Conservation (phyloP, 495 filamentous ascomycete species). For the Astrothelium subdiscretum region DNA sequence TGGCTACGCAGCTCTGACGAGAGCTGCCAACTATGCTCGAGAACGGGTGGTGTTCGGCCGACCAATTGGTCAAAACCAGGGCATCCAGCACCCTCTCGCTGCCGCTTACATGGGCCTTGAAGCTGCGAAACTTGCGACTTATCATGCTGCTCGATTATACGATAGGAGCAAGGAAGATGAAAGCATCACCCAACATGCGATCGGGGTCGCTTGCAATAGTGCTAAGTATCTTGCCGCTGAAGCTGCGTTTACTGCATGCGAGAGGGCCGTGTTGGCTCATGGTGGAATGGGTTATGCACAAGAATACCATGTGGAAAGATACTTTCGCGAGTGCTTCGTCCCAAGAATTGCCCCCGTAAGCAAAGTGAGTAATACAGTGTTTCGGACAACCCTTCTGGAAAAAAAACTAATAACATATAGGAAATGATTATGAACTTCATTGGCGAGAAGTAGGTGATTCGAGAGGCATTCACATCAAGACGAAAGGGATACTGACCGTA, state of each 20-base stretch:
- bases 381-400: neutral
- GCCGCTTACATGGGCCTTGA: slow-evolving; percentile 68
- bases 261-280: slow-evolving; percentile 42
- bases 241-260: slow-evolving; percentile 64
- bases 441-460: slow-evolving; percentile 42
- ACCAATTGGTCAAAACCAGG: slow-evolving; percentile 64
- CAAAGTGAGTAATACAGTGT: slow-evolving; percentile 28
- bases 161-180: slow-evolving; percentile 43
- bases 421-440: slow-evolving; percentile 78
- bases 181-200: slow-evolving; percentile 44
- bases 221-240: slow-evolving; percentile 74
- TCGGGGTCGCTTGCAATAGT: slow-evolving; percentile 63
- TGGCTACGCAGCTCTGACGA: slow-evolving; percentile 58
- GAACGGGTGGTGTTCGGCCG: slow-evolving; percentile 59
- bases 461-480: neutral
- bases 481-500: neutral
- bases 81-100: slow-evolving; percentile 62
- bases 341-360: slow-evolving; percentile 66
- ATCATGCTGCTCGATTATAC: slow-evolving; percentile 65
- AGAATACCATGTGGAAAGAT: slow-evolving; percentile 71
- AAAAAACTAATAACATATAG: slow-evolving; percentile 7
- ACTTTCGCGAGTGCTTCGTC: slow-evolving; percentile 61
- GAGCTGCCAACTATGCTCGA: slow-evolving; percentile 53
- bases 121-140: slow-evolving; percentile 65
- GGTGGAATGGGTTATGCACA: slow-evolving; percentile 71